Conservation (phyloP, 495 filamentous ascomycete genomes). For the Daldinia decipiens region DNA sequence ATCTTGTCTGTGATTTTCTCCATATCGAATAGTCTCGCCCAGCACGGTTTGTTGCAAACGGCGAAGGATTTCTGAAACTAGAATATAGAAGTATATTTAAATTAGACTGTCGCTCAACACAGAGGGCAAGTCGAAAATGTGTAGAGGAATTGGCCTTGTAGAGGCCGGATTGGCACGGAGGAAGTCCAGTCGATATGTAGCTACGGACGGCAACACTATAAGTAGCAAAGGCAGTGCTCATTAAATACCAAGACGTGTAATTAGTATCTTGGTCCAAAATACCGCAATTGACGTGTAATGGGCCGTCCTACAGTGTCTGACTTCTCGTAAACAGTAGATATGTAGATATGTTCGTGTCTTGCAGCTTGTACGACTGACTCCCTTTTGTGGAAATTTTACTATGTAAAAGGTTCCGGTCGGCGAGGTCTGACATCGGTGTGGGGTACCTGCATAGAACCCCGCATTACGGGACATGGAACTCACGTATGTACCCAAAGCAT, state of each 20-base stretch:
- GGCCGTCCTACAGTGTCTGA: neutral
- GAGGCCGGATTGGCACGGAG: neutral
- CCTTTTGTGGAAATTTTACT: slow-evolving; percentile 17
- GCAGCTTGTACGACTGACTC: neutral
- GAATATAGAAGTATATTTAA: neutral
- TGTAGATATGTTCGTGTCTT: slow-evolving; percentile 8
- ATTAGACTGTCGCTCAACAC: neutral
- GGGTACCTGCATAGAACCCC: slow-evolving; percentile 42
- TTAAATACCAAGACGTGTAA: neutral
- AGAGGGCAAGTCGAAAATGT: slow-evolving; percentile 20
- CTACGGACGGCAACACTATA: neutral
- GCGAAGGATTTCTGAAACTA: neutral
- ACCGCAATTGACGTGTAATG: neutral
- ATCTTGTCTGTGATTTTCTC: slow-evolving; percentile 98
- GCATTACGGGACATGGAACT: slow-evolving; percentile 15
- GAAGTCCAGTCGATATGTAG: neutral
- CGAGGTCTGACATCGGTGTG: slow-evolving; percentile 31
- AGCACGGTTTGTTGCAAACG: slow-evolving; percentile 2
- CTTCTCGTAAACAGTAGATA: neutral
- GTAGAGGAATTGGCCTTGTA: slow-evolving; percentile 4
- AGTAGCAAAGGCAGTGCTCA: neutral
- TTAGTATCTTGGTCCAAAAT: neutral
- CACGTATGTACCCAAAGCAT: neutral
- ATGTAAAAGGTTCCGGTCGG: slow-evolving; percentile 9
- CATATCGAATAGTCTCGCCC: slow-evolving; percentile 57